These are phyloP conservation scores for Golubevia pallescens DNA, from an alignment of 1,284 basidiomycete species.

Conservation along the genomic window DNA sequence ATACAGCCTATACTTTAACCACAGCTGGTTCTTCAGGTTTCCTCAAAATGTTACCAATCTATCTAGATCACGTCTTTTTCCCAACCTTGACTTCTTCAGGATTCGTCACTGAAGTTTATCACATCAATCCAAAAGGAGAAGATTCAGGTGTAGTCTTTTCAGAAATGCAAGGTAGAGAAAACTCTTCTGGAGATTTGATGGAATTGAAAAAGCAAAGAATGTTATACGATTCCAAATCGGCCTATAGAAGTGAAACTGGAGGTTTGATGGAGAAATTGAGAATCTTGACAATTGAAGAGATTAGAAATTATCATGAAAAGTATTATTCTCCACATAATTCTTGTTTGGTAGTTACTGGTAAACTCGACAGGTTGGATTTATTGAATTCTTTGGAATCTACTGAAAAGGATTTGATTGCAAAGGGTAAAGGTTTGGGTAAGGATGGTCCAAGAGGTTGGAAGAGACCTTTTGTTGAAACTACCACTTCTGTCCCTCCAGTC, in stretches of 20 bases:
- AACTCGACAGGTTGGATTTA: constrained; percentile 70
- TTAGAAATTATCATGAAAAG: constrained; percentile 80
- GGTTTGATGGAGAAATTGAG: constrained; percentile 91
- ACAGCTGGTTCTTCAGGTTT: constrained; percentile 97
- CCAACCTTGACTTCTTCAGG: constrained; percentile 90
- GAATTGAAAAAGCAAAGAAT: constrained; percentile 71
- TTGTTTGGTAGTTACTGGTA: constrained; percentile 80
- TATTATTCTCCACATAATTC: constrained; percentile 97
- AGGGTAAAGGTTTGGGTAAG: constrained; percentile 62
- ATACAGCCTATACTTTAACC: constrained; percentile 89
- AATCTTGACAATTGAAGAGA: constrained; percentile 85
- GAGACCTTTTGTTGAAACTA: constrained; percentile 89
- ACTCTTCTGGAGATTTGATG: constrained; percentile 89
- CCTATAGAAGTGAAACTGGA: constrained; percentile 94
- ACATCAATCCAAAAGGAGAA: constrained; percentile 86
- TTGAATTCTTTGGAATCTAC: constrained; percentile 71
- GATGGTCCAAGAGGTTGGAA: constrained; percentile 82
- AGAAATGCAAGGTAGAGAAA: constrained; percentile 94
- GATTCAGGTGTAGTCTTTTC: constrained; percentile 89
- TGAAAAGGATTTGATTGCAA: constrained; percentile 43
- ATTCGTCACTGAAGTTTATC: constrained; percentile 86
- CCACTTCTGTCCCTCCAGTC: constrained; percentile 73
- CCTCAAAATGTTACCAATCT: constrained; percentile 90
- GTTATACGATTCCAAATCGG: constrained; percentile 81
- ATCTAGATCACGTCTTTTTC: constrained; percentile 95